phyloP scores from a whole-genome alignment of 2,329 filamentous ascomycete genomes.

The Sarocladium kiliense region DNA sequence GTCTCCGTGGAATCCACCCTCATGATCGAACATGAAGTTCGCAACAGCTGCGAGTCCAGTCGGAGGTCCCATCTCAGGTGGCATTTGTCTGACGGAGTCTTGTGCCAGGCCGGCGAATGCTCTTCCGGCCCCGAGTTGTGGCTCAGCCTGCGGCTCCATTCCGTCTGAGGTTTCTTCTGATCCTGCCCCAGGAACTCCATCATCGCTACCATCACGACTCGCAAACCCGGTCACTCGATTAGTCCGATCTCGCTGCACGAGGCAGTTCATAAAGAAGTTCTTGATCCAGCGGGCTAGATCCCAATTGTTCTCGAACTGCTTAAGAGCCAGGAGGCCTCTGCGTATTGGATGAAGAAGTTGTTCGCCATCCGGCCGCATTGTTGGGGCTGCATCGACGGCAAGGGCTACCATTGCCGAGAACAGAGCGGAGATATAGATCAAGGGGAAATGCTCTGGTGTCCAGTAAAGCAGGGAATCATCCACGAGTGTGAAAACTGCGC shows the following conservation, averaged over 20 bases:
- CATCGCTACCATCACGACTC: neutral
- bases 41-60: neutral
- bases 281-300: neutral
- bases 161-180: neutral
- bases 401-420: neutral
- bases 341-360: neutral
- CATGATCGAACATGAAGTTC: neutral
- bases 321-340: neutral
- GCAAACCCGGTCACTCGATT: neutral
- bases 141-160: neutral
- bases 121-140: neutral
- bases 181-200: neutral
- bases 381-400: neutral
- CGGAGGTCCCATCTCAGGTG: neutral
- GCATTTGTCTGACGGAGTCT: neutral
- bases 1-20: neutral
- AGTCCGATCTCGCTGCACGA: neutral
- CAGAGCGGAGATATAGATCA: neutral
- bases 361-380: neutral
- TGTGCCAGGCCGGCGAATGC: neutral
- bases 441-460: neutral
- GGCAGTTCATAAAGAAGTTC: neutral
- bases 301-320: neutral
- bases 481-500: neutral
- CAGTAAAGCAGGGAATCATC: neutral